A percentile compares a stretch with the other conserved stretches of the same genome.
Evolutionary conservation across 768 basidiomycete species (phyloP).

Genomic region (Galerina marginata): DNA sequence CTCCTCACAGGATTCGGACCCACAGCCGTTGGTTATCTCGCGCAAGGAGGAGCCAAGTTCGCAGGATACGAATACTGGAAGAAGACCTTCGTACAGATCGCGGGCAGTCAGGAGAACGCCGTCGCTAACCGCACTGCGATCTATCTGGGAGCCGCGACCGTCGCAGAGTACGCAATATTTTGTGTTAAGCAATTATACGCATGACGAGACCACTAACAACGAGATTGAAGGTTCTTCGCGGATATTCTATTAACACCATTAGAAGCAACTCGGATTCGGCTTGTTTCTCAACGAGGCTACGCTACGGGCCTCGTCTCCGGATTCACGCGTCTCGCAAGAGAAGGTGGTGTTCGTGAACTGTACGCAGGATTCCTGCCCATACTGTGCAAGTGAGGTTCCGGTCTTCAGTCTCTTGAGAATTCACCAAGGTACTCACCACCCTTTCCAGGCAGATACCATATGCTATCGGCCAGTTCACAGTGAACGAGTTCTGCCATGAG

Average conservation of each 20-base stretch:
- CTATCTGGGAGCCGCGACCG: slow-evolving; percentile 79
- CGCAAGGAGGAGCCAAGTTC: slow-evolving; percentile 67
- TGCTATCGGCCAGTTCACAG: slow-evolving; percentile 85
- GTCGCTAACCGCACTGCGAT: slow-evolving; percentile 82
- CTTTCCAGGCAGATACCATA: slow-evolving; percentile 78
- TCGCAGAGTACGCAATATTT: slow-evolving; percentile 67
- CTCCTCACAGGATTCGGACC: slow-evolving; percentile 88
- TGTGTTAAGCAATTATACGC: background rate
- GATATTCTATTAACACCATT: slow-evolving; percentile 86
- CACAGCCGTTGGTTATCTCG: slow-evolving; percentile 88
- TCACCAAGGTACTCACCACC: too few relatives aligned
- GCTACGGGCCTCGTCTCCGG: slow-evolving; percentile 82
- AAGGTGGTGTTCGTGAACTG: slow-evolving; percentile 78
- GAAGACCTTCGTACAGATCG: slow-evolving; percentile 66
- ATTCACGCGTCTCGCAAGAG: slow-evolving; percentile 75
- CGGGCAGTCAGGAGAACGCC: slow-evolving; percentile 76
- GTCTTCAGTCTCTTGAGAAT: too few relatives aligned
- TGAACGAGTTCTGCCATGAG: slow-evolving; percentile 87
- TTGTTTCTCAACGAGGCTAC: slow-evolving; percentile 79
- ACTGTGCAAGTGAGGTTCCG: slow-evolving; percentile 67
- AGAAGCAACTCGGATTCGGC: slow-evolving; percentile 76
- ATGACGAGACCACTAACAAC: background rate
- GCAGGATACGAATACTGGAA: slow-evolving; percentile 90
- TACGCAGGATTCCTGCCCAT: slow-evolving; percentile 91
- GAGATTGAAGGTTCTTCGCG: slow-evolving; percentile 73